Conservation (phyloP, 495 filamentous ascomycete species). For the Aspergillus hancockii region DNA sequence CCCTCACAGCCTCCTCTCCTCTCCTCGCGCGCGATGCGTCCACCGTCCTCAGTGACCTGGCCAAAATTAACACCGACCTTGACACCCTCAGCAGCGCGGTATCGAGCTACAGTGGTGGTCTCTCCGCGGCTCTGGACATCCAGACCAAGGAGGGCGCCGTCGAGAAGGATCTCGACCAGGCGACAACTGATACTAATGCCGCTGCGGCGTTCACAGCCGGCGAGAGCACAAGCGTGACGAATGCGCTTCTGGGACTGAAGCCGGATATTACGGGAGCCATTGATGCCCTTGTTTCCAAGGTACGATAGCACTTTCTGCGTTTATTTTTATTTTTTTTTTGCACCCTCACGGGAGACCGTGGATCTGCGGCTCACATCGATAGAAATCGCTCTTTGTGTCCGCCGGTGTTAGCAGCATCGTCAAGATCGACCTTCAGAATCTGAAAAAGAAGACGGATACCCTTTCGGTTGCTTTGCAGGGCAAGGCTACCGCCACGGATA, state of each 20-base stretch:
- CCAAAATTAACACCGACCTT: constrained; percentile 4
- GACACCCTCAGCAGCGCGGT: constrained; percentile 6
- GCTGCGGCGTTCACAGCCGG: neutral
- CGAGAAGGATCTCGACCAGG: constrained; percentile 1
- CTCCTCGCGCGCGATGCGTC: constrained; percentile 5
- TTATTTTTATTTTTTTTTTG: neutral
- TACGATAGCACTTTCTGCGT: too few species aligned
- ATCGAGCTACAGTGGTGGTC: constrained; percentile 3
- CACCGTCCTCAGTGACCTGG: constrained; percentile 8
- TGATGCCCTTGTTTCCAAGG: constrained; percentile 6
- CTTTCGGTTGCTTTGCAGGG: constrained; percentile 10
- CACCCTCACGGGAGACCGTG: neutral
- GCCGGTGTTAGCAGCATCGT: constrained; percentile 11
- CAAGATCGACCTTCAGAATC: constrained; percentile 1
- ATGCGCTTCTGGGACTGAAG: constrained; percentile 2
- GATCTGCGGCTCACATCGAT: neutral
- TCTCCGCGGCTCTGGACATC: constrained; percentile 8
- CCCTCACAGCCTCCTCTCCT: constrained; percentile 1
- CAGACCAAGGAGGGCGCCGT: constrained; percentile 7
- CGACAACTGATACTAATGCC: neutral
- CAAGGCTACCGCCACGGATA: constrained; percentile 5
- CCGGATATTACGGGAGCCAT: constrained; percentile 5
- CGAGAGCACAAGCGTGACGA: constrained; percentile 10
- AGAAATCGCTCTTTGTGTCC: constrained; percentile 3
- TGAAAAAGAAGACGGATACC: neutral